Evolutionary conservation across 2,329 filamentous ascomycete genomes (phyloP), one percentile per base, ranked within the genome.

Genomic region (Cladophialophora exuberans): DNA sequence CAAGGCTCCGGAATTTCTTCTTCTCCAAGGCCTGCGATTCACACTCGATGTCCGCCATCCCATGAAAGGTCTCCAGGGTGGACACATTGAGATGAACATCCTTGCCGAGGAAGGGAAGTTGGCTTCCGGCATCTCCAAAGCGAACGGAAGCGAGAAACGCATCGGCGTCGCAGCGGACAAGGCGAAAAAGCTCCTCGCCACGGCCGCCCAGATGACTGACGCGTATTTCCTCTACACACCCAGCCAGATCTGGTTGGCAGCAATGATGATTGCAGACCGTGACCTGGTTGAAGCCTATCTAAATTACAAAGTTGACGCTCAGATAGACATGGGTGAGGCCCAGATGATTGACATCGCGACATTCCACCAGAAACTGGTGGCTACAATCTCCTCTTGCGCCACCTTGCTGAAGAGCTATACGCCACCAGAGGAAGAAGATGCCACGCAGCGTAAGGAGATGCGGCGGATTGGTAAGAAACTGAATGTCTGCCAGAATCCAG

Each of bases 191-290:
- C 79, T 90, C 42, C 82, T 95, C 51, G 90, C 90, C 67, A 87
- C 85, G 51, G 88, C 89, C 54, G 89, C 91, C 0, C 77, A 96
- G 46, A 81, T 97, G 58, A 96, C 93, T 22, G 94, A 99, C 66
- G 91, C 84, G n/a, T 97, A 97, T 75, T 97, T 97, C 73, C 87
- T 96, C 72, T 97, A 89, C 74, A 93, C 93, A 0, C 94, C 94
- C 0, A 88, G 89, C 20, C 94, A 99, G 71, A 96, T 97, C 69
- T 92, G 92, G 85, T 81, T 97, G 56, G 87, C 90, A 0, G 85
- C 92, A 0, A 74, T 97, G 23, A 79, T 87, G 11, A 80, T 95
- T 47, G 89, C 86, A 0, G 93, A 97, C 68, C 64, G 67, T 22
- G 72, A 73, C 2, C 65, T 79, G 4, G 69, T 71, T 1, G 67